phyloP scores from a whole-genome alignment of 768 basidiomycete genomes.

The Amanita polypyramis region DNA sequence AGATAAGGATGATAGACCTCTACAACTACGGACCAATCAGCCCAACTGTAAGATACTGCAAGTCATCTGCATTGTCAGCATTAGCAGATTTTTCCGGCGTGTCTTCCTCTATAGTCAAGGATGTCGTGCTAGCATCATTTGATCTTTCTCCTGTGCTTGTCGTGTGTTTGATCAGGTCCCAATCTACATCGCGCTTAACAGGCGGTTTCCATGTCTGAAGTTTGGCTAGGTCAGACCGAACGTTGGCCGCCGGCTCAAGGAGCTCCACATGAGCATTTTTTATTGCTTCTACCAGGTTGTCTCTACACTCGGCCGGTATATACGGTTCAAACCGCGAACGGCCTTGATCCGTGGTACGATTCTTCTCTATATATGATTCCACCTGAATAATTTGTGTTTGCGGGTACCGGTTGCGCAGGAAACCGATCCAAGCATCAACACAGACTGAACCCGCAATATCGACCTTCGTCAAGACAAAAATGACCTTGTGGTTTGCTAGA shows the following conservation, averaged over 20 bases:
- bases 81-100: constrained; percentile 8
- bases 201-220: constrained; percentile 53
- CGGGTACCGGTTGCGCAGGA: constrained; percentile 45
- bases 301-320: constrained; percentile 56
- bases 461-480: constrained; percentile 80
- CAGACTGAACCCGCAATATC: constrained; percentile 70
- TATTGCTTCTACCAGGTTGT: constrained; percentile 55
- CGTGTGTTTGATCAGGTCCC: constrained; percentile 50
- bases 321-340: constrained; percentile 46
- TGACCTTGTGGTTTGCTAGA: constrained; percentile 42
- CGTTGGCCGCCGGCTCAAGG: constrained; percentile 52
- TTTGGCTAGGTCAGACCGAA: constrained; percentile 36
- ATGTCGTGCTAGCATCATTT: constrained; percentile 9
- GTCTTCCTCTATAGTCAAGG: constrained; percentile 8
- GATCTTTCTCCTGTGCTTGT: constrained; percentile 32
- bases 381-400: constrained; percentile 57
- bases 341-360: constrained; percentile 32
- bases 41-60: constrained; percentile 66
- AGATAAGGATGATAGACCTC: background rate
- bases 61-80: constrained; percentile 21
- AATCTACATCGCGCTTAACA: constrained; percentile 61
- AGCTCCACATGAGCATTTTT: constrained; percentile 56
- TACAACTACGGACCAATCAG: constrained; percentile 47
- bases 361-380: constrained; percentile 60
- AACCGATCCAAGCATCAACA: constrained; percentile 53